Base-by-base conservation (phyloP, 2,329 filamentous ascomycete species). In the Penicillium italicum region DNA sequence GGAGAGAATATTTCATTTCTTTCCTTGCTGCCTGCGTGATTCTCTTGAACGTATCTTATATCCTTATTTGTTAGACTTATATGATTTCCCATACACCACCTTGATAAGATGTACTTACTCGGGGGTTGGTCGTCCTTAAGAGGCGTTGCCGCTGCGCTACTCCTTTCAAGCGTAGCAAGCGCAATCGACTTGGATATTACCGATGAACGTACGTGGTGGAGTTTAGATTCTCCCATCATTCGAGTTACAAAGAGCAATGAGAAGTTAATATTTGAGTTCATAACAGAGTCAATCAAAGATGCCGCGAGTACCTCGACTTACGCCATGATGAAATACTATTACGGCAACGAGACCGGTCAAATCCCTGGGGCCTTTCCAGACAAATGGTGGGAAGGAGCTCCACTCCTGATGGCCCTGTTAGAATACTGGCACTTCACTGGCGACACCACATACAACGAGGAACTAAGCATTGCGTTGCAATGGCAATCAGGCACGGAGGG, bases 151-250 rank as follows among this genome's bases (percentile, higher is more conserved):
- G 12, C 45, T 22, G 46, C 44, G 5, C 30, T 56, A 7, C 34
- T 63, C 10, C 22, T 59, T 18, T 47, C 50, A 3, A 28, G 34
- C 8, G 37, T 54, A 9, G 50, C 49, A 11, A 30, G 48, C 49
- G 61, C 68, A 8, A 67, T 71, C 42, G 57, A 63, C 18, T 53
- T 71, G 28, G 60, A 68, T 52, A 62, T 72, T 46, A 63, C 56
- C 44, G 59, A 67, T 56, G 57, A 66, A 55, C 52, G 68, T 71
- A 57, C 30, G 67, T 58, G 10, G 26, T 11, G 7, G 4, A 18
- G 6, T 12, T 1, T 16, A 31, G 1, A 14, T 55, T 22, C 14
- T 43, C 5, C n/a, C 48, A 43, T 30, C 3, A 26, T 46, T 18
- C 12, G 9, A 38, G 5, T 8, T 12, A n/a, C 14, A 0, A 34